Base-by-base conservation (phyloP, 1,284 basidiomycete species). In the Heterobasidion parviporum region DNA sequence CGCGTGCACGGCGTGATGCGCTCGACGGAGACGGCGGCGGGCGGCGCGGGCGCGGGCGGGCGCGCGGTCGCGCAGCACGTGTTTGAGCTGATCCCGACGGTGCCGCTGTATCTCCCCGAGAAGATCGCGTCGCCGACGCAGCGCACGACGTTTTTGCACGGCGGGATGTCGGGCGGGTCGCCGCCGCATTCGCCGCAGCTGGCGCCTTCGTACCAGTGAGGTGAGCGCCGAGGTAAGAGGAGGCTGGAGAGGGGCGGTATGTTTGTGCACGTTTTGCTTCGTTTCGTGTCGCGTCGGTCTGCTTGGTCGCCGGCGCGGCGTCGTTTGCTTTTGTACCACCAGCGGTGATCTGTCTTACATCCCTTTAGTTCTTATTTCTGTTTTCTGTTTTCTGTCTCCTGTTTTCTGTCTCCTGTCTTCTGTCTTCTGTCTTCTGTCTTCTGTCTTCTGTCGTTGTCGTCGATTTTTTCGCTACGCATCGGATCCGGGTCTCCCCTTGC, bases 61-160 rank as follows among this genome's bases (percentile, higher is more conserved):
- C 75, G 76, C 53, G 77, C 80, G 9, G 71, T 81, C 26, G 77
- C 79, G 5, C 89, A 90, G 61, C 85, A 89, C 60, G 83, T 91
- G n/a, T 89, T 89, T 61, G 88, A 91, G 68, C 74, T 91, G 36
- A 81, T 88, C 35, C 89, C 89, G 0, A 91, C 89, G 0, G 82
- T 89, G 49, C 87, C 85, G 6, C 71, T 91, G 12, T 83, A 77
- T 63, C 74, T 82, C 2, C 82, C 83, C 12, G 81, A 75, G 10
- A 79, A 83, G 14, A 67, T 89, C 50, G 75, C 81, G 4, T 86
- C 85, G 1, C 86, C 86, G 3, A 75, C 82, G 6, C 78, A 79
- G 44, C 76, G 77, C 20, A 78, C 79, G 12, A 85, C 84, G 63
- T 85, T 86, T 68, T 78, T 78, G 32, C 76, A 79, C 59, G 74